Evolutionary conservation across 805 yeast species (phyloP), one percentile per base, ranked within the genome.

Genomic region (Helenozyma rhizophorensis): DNA sequence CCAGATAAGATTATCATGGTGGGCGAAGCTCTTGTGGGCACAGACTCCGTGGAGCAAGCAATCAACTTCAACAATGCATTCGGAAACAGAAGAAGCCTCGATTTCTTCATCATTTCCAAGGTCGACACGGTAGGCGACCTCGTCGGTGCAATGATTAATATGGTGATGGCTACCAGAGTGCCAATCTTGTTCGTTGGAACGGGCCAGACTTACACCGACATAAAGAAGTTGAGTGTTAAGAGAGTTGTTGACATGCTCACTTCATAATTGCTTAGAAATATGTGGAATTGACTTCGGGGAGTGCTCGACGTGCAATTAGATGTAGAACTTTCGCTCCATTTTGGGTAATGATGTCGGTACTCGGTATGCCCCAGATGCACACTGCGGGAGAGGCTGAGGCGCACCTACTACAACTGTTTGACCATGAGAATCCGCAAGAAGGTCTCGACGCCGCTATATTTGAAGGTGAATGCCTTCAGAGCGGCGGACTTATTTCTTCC

Each of bases 1-100:
- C 98, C 97, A 1, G 93, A 90, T 60, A 90, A 86, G 57, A 90
- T 90, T 50, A 89, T 90, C 53, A 93, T 93, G 97, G 98, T 90
- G 13, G 97, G 97, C 25, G 98, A 90, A 60, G 98, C 98, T 0
- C 67, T 90, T 23, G 97, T 90, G 1, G 98, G 98, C 12, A 89
- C 97, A 0, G 98, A 90, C 55, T 86, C 97, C 1, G 97, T 93
- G 3, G 83, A 83, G 58, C 98, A 90, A 58, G 97, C 97, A 0
- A 76, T 77, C 32, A 89, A 93, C 55, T 90, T 90, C 66, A 89
- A 90, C 54, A 77, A 79, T 47, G 96, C 97, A 0, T 90, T 93
- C 61, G 97, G 97, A 14, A 79, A 80, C 35, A 74, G 71, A 23
- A 68, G 97, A 34, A 71, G 75, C 25, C 65, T 90, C 27, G 97